Evolutionary conservation across 2,329 filamentous ascomycete genomes (phyloP), one percentile per base, ranked within the genome.

Genomic region (Trematosphaeria pertusa): DNA sequence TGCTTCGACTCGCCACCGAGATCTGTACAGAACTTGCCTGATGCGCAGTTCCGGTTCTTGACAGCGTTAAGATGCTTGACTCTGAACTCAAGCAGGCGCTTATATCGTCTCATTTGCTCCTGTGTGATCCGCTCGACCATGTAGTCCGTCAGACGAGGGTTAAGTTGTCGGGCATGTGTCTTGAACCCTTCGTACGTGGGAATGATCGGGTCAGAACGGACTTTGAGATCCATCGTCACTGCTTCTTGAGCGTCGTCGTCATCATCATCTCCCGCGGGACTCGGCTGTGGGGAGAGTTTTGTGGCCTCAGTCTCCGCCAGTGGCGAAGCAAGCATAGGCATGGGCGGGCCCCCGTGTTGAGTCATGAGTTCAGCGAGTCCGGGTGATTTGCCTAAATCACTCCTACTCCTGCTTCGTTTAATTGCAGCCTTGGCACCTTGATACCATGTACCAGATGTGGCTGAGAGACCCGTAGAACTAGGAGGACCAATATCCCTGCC

Each of bases 51-150:
- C 6, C 73, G 61, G 37, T 77, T 77, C 19, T 77, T 76, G 1
- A 87, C 82, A 2, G 80, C 77, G 36, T 81, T 78, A 1, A 85
- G 75, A 64, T 96, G 91, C 59, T 87, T 87, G 45, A 89, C 78
- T 63, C 85, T 87, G 52, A 80, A 76, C 28, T 84, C 86, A 21
- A 93, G 77, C 12, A 97, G 76, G 20, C 83, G 82, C 69, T 92
- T 94, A 72, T 92, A 96, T 44, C 91, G 84, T 48, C 85, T 78
- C 36, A 87, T 77, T 68, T 96, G 90, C 62, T 96, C 91, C 55
- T 89, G 83, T 0, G 88, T 89, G 57, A 96, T 88, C 35, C 91
- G 86, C 21, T 94, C 88, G 11, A 93, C 82, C 54, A 97, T 78
- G 69, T 85, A 79, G 7, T 79, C 74, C n/a, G 77, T 76, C 46